phyloP scores from a whole-genome alignment of 179 eudicot genomes.

The Silene vulgaris region DNA sequence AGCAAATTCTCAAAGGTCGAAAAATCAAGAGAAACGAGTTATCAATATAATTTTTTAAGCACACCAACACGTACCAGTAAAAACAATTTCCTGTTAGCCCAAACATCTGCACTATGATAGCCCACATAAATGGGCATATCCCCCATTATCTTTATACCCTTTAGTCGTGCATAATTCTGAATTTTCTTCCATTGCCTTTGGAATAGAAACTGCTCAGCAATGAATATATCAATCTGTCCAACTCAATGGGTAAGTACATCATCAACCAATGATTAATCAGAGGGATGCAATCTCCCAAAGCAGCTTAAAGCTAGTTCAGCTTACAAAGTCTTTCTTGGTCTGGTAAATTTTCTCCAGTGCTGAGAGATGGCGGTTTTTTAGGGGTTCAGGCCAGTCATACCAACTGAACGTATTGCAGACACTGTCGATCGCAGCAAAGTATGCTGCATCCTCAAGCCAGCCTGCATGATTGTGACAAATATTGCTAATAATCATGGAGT shows the following conservation, averaged over 20 bases:
- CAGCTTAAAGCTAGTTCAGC: slow-evolving; percentile 28
- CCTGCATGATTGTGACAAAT: slow-evolving; percentile 41
- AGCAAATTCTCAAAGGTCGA: slow-evolving; percentile 2
- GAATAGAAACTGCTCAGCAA: slow-evolving; percentile 85
- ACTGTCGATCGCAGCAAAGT: slow-evolving; percentile 90
- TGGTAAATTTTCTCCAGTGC: slow-evolving; percentile 78
- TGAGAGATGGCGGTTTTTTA: slow-evolving; percentile 79
- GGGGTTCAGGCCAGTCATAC: slow-evolving; percentile 94
- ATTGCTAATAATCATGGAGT: slow-evolving; percentile 5
- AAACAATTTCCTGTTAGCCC: slow-evolving; percentile 88
- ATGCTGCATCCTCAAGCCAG: slow-evolving; percentile 99
- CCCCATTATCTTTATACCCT: slow-evolving; percentile 90
- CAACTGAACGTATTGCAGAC: slow-evolving; percentile 55
- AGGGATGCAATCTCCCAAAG: not conserved
- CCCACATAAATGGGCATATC: slow-evolving; percentile 99
- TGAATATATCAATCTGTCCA: slow-evolving; percentile 73
- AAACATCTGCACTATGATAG: slow-evolving; percentile 98
- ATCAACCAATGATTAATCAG: slow-evolving; percentile 22
- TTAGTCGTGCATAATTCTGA: slow-evolving; percentile 59
- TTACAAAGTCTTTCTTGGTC: slow-evolving; percentile 70
- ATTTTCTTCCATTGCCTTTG: slow-evolving; percentile 96
- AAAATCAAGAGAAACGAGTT: not conserved
- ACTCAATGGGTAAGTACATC: slow-evolving; percentile 26
- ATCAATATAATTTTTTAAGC: not conserved
- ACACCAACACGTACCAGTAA: slow-evolving; percentile 51